Conservation (phyloP, 202 grass and related monocot genomes). For the Elaeis oleifera region DNA sequence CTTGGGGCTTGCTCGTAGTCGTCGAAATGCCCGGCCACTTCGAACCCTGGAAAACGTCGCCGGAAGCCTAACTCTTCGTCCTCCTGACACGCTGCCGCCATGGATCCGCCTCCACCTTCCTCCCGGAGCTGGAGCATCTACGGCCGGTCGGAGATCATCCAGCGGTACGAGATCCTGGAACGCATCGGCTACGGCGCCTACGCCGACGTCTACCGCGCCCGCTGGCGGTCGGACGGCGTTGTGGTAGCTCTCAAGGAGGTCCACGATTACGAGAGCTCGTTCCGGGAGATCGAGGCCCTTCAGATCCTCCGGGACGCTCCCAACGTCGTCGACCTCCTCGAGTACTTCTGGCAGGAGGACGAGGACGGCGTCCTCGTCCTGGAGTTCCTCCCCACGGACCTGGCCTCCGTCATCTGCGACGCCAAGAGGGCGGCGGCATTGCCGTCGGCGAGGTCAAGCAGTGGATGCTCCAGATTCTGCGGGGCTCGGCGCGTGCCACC, state of each 20-base stretch:
- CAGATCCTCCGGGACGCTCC: conserved; percentile 30
- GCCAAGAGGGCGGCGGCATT: conserved; percentile 32
- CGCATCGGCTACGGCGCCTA: conserved; percentile 78
- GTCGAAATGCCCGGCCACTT: no score
- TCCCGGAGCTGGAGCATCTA: conserved; percentile 87
- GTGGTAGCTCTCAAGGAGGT: conserved; percentile 80
- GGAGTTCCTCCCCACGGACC: conserved; percentile 71
- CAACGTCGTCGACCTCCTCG: conserved; percentile 60
- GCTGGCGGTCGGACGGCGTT: conserved; percentile 68
- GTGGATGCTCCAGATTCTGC: conserved; percentile 84
- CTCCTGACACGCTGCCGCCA: neutral
- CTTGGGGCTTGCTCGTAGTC: no score
- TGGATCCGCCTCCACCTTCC: conserved; percentile 4
- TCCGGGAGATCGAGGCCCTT: conserved; percentile 70
- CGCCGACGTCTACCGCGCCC: conserved; percentile 82
- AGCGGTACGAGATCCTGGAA: conserved; percentile 69
- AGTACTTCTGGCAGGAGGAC: conserved; percentile 67
- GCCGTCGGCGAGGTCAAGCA: conserved; percentile 44
- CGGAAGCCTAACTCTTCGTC: no score
- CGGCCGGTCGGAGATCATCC: conserved; percentile 52
- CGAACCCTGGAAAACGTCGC: no score
- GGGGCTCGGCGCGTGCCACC: conserved; percentile 61
- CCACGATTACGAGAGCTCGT: conserved; percentile 71
- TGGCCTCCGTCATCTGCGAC: conserved; percentile 42
- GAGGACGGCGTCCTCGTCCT: conserved; percentile 87